Evolutionary conservation across 768 basidiomycete genomes (phyloP).

Genomic region (Boletus vinaceobasis): DNA sequence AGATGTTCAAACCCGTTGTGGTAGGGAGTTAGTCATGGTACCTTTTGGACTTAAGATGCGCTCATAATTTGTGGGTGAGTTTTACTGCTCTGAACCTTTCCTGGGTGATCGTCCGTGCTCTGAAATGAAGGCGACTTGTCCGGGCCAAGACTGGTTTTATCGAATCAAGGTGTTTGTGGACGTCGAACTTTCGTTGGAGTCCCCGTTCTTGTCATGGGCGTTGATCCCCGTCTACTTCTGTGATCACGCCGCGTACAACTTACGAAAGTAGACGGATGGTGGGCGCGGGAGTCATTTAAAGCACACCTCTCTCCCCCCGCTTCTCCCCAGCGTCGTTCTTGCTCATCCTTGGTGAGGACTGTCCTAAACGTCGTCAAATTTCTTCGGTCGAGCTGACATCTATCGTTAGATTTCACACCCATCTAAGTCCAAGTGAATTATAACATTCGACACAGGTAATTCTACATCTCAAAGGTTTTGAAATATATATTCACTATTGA

Average conservation of each 20-base stretch:
- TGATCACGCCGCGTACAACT: neutral
- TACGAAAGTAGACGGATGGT: neutral
- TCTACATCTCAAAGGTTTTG: neutral
- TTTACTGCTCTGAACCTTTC: neutral
- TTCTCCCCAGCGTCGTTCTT: neutral
- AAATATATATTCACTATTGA: neutral
- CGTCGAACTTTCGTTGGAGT: neutral
- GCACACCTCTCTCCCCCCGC: neutral
- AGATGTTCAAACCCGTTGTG: too few relatives aligned
- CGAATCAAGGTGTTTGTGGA: neutral
- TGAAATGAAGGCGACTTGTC: neutral
- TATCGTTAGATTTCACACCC: neutral
- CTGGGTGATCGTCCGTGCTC: neutral
- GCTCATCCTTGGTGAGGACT: neutral
- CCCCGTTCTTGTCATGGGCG: neutral
- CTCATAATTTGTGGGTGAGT: neutral
- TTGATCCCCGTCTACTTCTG: neutral
- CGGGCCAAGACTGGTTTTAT: neutral
- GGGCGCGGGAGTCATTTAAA: slow-evolving; percentile 1
- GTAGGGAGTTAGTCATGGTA: neutral
- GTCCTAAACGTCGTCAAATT: neutral
- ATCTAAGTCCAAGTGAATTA: neutral
- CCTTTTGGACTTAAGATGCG: slow-evolving; percentile 10
- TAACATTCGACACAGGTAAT: neutral
- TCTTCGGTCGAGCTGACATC: neutral